phyloP scores from a whole-genome alignment of 805 yeast genomes.

The Yarrowia osloensis region DNA sequence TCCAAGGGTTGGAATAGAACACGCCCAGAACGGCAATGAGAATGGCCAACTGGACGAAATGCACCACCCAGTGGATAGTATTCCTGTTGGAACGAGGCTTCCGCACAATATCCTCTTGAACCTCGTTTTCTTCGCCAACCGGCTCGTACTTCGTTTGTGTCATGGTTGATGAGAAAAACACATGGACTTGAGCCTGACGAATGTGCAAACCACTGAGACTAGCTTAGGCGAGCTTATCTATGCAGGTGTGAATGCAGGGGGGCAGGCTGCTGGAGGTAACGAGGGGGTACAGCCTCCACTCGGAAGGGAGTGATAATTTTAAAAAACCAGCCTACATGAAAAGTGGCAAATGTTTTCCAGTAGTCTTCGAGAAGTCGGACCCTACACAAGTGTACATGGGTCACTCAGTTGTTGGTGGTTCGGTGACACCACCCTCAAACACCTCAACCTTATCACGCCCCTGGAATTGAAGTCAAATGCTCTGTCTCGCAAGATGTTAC shows the following conservation, averaged over 20 bases:
- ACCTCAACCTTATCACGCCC: neutral
- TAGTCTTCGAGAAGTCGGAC: no score
- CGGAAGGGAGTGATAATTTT: no score
- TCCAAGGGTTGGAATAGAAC: constrained; percentile 3
- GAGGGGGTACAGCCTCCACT: no score
- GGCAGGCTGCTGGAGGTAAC: neutral
- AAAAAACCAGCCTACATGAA: no score
- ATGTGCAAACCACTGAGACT: neutral
- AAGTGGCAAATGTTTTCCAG: no score
- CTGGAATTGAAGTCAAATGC: neutral
- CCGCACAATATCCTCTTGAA: neutral
- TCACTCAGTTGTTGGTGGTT: no score
- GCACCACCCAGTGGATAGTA: constrained; percentile 16
- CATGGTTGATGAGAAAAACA: neutral
- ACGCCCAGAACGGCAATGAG: neutral
- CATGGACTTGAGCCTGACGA: neutral
- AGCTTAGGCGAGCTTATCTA: constrained; percentile 1
- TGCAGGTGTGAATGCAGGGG: constrained; percentile 19
- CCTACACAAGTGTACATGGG: no score
- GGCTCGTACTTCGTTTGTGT: constrained; percentile 13
- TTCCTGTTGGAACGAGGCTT: neutral
- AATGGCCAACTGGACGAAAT: constrained; percentile 8
- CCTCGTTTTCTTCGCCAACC: constrained; percentile 1
- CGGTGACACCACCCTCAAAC: no score
- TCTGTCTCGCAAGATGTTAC: no score